Percentiles rank a stretch among this genome's conserved stretches.
Conservation (phyloP, 1,139 yeast genomes). For the Nakaseomyces bracarensis region DNA sequence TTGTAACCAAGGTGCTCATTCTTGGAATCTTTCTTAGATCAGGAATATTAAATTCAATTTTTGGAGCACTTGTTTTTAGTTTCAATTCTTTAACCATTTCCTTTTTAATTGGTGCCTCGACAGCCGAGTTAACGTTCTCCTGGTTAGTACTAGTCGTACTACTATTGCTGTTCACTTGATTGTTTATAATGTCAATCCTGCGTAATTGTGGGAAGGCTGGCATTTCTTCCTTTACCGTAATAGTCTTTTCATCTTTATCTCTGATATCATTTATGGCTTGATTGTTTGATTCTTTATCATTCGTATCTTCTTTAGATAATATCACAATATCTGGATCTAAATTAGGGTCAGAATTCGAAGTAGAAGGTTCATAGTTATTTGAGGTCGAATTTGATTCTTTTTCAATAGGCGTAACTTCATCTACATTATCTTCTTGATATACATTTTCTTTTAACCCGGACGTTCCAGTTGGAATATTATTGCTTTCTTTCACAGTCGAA, state of each 20-base stretch:
- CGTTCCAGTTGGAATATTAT: too few species aligned
- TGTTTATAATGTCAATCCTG: neutral
- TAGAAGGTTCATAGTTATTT: too few species aligned
- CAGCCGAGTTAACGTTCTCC: neutral
- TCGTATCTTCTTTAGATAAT: too few species aligned
- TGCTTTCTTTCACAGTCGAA: too few species aligned
- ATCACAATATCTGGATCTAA: too few species aligned
- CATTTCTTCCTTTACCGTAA: constrained; percentile 24
- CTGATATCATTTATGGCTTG: neutral
- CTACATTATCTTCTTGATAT: too few species aligned
- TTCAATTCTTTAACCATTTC: neutral
- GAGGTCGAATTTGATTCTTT: too few species aligned
- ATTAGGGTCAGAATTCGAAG: too few species aligned
- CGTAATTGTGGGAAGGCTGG: neutral
- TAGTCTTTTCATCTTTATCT: constrained; percentile 12
- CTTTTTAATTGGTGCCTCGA: neutral
- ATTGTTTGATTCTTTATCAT: neutral
- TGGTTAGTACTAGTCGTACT: neutral
- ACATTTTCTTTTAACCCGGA: too few species aligned
- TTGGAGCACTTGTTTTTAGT: neutral
- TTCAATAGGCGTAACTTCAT: too few species aligned
- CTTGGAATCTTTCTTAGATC: constrained; percentile 15
- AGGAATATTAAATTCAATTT: constrained; percentile 28
- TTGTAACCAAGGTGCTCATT: constrained; percentile 19
- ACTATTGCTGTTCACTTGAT: neutral